Evolutionary conservation across 2,329 filamentous ascomycete genomes (phyloP), one percentile per base, ranked within the genome.

Genomic region (Paecilomyces sp.): DNA sequence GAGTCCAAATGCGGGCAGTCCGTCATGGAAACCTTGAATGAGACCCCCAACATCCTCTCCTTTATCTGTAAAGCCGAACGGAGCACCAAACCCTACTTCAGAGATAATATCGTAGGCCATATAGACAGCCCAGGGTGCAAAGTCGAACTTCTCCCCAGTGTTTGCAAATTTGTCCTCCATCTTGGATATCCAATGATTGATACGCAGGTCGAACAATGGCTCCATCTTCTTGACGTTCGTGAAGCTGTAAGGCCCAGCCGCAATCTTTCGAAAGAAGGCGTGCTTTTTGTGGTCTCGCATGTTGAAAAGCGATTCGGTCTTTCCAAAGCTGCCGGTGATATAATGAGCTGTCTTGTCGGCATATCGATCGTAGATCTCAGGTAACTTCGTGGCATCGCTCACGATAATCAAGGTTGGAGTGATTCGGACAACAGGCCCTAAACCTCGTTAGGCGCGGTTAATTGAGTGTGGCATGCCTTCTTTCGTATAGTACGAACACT

Each of bases 191-290:
- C 82, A 86, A n/a, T 76, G 70, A 2, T 67, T 59, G 54, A 85
- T 82, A 9, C 79, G 74, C 1, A 67, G 62, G 60, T 86, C 83
- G 2, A 87, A 74, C 31, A 85, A 63, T 0, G 81, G 80, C 67
- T 86, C 84, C 80, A 84, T 85, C 63, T 79, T 82, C 69, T 81
- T 82, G 63, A 86, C 79, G 64, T 83, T 85, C 53, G 72, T 77
- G 65, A 85, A 83, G 57, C 77, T 80, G 65, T 85, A 86, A 64
- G 82, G 79, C 1, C 77, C 76, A 1, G 83, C 84, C 25, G 81
- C 77, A 24, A 83, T 76, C 70, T 84, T 85, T 18, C 84, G 76
- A 64, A 80, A 82, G 1, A 75, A 72, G 2, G 82, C 76, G 66
- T 86, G 84, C 3, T 73, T 71, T 57, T 75, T 75, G 54, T 80